Percentiles rank a stretch among this genome's conserved stretches.
phyloP scores from a whole-genome alignment of 305 asterid genomes.

The Ajuga reptans region DNA sequence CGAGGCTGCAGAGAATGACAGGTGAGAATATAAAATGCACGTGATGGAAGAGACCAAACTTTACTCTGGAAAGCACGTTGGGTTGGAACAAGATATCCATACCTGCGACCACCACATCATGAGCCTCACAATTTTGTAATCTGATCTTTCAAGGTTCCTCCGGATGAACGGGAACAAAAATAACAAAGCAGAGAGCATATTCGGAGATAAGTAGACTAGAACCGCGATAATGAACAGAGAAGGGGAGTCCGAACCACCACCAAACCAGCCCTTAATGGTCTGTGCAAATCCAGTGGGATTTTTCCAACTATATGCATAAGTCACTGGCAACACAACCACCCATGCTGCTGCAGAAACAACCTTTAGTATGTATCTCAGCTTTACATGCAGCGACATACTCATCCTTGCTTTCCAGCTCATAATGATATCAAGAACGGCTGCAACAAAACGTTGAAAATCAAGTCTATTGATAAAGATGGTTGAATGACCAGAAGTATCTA shows the following conservation, averaged over 20 bases:
- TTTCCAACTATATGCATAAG: constrained; percentile 88
- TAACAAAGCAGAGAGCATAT: constrained; percentile 75
- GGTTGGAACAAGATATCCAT: constrained; percentile 17
- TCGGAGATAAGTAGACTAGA: constrained; percentile 77
- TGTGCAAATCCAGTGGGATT: constrained; percentile 67
- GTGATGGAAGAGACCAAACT: constrained; percentile 2
- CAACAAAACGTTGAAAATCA: constrained; percentile 25
- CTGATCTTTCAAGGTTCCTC: constrained; percentile 81
- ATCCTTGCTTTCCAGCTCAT: constrained; percentile 84
- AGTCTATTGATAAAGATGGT: not conserved
- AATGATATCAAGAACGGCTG: constrained; percentile 74
- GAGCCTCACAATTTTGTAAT: constrained; percentile 70
- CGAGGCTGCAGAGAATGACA: constrained; percentile 61
- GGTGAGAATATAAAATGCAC: constrained; percentile 13
- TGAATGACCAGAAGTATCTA: not conserved
- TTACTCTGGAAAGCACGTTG: constrained; percentile 13
- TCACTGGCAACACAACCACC: constrained; percentile 81
- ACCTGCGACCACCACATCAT: constrained; percentile 99
- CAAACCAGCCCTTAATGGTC: constrained; percentile 81
- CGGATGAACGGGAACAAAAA: constrained; percentile 82
- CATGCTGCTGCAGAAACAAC: constrained; percentile 72
- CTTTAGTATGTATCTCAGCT: constrained; percentile 78
- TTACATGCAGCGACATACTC: constrained; percentile 75
- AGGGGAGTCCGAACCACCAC: constrained; percentile 59
- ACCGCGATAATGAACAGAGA: constrained; percentile 76